phyloP scores from a whole-genome alignment of 495 filamentous ascomycete genomes.

The Neurospora sp. region DNA sequence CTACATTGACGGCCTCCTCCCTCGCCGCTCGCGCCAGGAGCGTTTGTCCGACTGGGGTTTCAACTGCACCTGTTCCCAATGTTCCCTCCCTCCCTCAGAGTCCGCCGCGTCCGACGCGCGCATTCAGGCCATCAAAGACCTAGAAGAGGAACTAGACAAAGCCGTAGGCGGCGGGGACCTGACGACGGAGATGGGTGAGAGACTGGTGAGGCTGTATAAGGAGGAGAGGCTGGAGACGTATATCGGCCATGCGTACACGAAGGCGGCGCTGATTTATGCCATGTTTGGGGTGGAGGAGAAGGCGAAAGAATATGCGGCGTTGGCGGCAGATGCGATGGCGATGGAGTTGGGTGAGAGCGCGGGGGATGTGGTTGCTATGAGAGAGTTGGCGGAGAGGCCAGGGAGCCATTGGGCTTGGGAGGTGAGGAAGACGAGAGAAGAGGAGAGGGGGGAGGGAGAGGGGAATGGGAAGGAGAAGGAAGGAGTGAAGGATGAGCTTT shows the following conservation, averaged over 20 bases:
- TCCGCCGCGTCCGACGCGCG: slow-evolving; percentile 23
- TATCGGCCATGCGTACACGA: slow-evolving; percentile 27
- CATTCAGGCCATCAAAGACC: slow-evolving; percentile 20
- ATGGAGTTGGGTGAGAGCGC: slow-evolving; percentile 24
- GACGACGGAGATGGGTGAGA: slow-evolving; percentile 22
- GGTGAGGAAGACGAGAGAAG: not conserved
- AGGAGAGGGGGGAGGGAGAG: not conserved
- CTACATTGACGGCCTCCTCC: slow-evolving; percentile 26
- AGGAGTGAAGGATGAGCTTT: not conserved
- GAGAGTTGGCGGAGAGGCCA: slow-evolving; percentile 22
- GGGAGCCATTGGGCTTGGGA: slow-evolving; percentile 20
- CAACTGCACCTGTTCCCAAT: slow-evolving; percentile 28
- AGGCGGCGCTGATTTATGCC: slow-evolving; percentile 33
- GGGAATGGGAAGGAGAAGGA: not conserved
- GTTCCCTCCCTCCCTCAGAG: slow-evolving; percentile 13
- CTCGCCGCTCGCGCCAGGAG: slow-evolving; percentile 20
- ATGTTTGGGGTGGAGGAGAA: slow-evolving; percentile 30
- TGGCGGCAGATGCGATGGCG: slow-evolving; percentile 23
- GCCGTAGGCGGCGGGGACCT: slow-evolving; percentile 14
- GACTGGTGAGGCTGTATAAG: slow-evolving; percentile 24
- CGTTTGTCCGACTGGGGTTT: slow-evolving; percentile 31
- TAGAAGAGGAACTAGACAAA: slow-evolving; percentile 27
- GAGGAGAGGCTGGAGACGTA: slow-evolving; percentile 27
- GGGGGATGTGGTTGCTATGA: slow-evolving; percentile 26
- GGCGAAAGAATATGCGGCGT: slow-evolving; percentile 21